Evolutionary conservation across 257 asterid genomes (phyloP).

Genomic region (Solanum commersonii): DNA sequence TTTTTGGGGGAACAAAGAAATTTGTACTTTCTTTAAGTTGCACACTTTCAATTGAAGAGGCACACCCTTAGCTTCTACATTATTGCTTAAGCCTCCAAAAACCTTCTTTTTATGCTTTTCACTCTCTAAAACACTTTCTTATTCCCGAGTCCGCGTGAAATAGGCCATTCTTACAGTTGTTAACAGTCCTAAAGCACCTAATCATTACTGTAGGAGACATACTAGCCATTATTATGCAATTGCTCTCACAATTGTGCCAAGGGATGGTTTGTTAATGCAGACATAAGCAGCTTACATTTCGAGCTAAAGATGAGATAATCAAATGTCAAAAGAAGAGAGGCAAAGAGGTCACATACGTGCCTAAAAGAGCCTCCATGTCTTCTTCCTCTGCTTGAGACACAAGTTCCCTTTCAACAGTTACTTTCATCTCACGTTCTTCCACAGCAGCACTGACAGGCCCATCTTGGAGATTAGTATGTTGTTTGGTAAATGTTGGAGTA

Average conservation of each 20-base stretch:
- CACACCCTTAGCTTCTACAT: neutral
- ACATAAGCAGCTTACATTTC: neutral
- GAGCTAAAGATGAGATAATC: neutral
- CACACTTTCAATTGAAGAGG: neutral
- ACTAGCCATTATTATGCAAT: neutral
- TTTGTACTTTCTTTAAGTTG: neutral
- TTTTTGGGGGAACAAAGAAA: neutral
- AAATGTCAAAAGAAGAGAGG: neutral
- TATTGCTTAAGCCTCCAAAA: neutral
- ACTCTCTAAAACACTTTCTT: neutral
- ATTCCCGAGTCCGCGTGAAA: neutral
- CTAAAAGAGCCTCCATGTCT: constrained; percentile 99
- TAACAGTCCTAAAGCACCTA: neutral
- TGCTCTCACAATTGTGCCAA: neutral
- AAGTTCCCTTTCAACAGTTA: constrained; percentile 93
- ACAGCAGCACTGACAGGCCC: constrained; percentile 27
- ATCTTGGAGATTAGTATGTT: constrained; percentile 37
- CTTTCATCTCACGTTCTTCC: constrained; percentile 61
- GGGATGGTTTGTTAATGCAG: neutral
- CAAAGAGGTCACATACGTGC: constrained; percentile 60
- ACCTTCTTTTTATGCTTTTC: neutral
- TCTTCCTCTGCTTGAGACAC: constrained; percentile 98
- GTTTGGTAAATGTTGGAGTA: constrained; percentile 51
- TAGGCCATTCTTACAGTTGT: neutral
- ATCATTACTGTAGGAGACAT: neutral